Evolutionary conservation across 106 monocot species (phyloP).

Genomic region (Agapanthus africanus): DNA sequence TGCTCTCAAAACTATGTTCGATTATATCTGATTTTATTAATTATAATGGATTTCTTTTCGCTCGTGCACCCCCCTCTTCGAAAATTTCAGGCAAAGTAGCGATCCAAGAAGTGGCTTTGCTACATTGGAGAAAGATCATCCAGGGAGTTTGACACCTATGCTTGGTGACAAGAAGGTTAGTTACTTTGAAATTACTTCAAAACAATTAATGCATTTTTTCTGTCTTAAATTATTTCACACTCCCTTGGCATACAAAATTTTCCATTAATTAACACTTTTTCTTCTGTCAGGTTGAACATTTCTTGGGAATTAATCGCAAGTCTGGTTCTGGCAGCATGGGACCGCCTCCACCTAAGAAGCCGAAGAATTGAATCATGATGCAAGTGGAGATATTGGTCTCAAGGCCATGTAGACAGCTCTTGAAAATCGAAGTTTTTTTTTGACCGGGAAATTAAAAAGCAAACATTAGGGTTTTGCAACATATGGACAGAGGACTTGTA

Average conservation of each 20-base stretch:
- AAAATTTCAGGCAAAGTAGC: constrained; percentile 67
- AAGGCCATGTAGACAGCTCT: not conserved
- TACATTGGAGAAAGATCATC: constrained; percentile 81
- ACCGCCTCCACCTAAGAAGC: constrained; percentile 62
- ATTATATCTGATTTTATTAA: not conserved
- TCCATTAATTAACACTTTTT: not conserved
- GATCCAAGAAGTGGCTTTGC: constrained; percentile 92
- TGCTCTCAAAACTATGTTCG: not conserved
- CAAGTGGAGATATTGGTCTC: not conserved
- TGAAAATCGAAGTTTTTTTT: not conserved
- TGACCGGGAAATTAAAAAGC: not conserved
- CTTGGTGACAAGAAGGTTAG: constrained; percentile 88
- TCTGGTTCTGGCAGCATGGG: constrained; percentile 42
- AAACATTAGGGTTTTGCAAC: not conserved
- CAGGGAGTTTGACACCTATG: constrained; percentile 96
- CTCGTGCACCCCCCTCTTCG: constrained; percentile 3
- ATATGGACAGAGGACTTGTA: no score
- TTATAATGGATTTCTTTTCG: not conserved
- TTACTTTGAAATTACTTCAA: not conserved
- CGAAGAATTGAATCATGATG: constrained; percentile 38
- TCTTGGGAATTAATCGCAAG: constrained; percentile 81
- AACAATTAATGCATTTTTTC: no score
- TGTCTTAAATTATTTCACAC: no score
- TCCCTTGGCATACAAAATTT: not conserved
- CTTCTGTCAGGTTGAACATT: constrained; percentile 87